Evolutionary conservation across 1,139 yeast species (phyloP), one percentile per base, ranked within the genome.

Genomic region (Hemisphaericaspora xylofermentans): DNA sequence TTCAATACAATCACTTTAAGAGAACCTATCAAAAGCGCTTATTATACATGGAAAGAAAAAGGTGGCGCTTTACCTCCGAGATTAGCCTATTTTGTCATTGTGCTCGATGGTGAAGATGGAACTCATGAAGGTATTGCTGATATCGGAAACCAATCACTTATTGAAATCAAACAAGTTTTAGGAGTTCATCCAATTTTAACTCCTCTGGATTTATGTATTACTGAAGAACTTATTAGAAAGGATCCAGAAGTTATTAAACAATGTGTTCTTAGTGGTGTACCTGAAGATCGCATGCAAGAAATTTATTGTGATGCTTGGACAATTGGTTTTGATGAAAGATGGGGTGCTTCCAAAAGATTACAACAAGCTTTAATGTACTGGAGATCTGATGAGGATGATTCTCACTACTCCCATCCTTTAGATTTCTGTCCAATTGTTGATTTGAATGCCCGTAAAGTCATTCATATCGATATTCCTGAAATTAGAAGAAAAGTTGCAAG

Each of bases 241-340:
- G 88, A 84, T 58, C 86, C 89, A 27, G 67, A 65, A 31, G 93
- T 85, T 48, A 81, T 83, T 51, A 80, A 78, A 61, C 91, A 85
- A 66, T 83, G 91, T 70, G 78, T 69, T 40, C 58, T 83, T 45
- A 77, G 84, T 34, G 93, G 93, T 41, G 63, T 84, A 50, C 83
- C 88, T 42, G 75, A 72, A 32, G 63, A 63, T 38, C 84, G 83
- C 35, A 84, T 85, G 87, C 70, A 78, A 62, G 77, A 80, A 54
- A 76, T 83, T 42, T 84, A 82, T 71, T 84, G 93, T 68, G 94
- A 85, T 57, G 91, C 84, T 53, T 85, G 84, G 96, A 83, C 93
- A 38, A 83, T 85, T 57, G 93, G 93, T 44, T 84, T 80, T 58
- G 94, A 85, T 59, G 93, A 84, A 63, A 76, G 93, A 65, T 84